phyloP scores from a whole-genome alignment of 495 filamentous ascomycete species.

The Lophium mytilinum region DNA sequence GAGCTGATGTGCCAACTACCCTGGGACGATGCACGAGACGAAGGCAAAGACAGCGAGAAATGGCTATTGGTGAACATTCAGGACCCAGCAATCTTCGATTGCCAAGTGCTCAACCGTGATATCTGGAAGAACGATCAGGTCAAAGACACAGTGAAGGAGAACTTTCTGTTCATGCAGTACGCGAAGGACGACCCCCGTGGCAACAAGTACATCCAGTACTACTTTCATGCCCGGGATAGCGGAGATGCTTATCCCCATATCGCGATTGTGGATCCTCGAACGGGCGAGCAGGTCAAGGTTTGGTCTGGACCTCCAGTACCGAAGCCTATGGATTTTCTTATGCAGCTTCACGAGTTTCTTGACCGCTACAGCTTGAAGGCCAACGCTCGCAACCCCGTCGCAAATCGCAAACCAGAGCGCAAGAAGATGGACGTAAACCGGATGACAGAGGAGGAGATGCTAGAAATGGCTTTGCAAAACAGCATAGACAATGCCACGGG shows the following conservation, averaged over 20 bases:
- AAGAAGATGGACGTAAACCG: slow-evolving; percentile 66
- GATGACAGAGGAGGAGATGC: slow-evolving; percentile 96
- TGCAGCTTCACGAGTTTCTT: slow-evolving; percentile 87
- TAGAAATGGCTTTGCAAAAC: slow-evolving; percentile 85
- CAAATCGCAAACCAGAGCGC: slow-evolving; percentile 65
- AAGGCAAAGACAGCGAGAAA: slow-evolving; percentile 77
- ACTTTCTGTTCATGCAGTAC: slow-evolving; percentile 94
- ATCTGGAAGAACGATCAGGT: slow-evolving; percentile 84
- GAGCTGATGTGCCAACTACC: slow-evolving; percentile 67
- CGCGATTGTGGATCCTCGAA: slow-evolving; percentile 89
- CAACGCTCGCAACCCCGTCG: slow-evolving; percentile 85
- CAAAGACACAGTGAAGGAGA: slow-evolving; percentile 70
- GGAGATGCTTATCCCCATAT: slow-evolving; percentile 88
- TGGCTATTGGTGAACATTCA: slow-evolving; percentile 96
- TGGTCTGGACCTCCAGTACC: slow-evolving; percentile 82
- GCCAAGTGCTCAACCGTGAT: slow-evolving; percentile 86
- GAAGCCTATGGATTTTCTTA: slow-evolving; percentile 70
- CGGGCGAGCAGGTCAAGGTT: slow-evolving; percentile 93
- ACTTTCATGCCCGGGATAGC: slow-evolving; percentile 65
- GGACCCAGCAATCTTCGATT: slow-evolving; percentile 83
- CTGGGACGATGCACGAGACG: slow-evolving; percentile 73
- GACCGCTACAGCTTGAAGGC: slow-evolving; percentile 85
- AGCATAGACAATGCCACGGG: slow-evolving; percentile 51
- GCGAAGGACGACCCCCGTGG: slow-evolving; percentile 70
- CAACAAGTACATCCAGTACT: slow-evolving; percentile 76